A percentile compares a stretch with the other conserved stretches of the same genome.
Conservation (phyloP, 2,329 filamentous ascomycete genomes). For the Penicillium janthinellum region DNA sequence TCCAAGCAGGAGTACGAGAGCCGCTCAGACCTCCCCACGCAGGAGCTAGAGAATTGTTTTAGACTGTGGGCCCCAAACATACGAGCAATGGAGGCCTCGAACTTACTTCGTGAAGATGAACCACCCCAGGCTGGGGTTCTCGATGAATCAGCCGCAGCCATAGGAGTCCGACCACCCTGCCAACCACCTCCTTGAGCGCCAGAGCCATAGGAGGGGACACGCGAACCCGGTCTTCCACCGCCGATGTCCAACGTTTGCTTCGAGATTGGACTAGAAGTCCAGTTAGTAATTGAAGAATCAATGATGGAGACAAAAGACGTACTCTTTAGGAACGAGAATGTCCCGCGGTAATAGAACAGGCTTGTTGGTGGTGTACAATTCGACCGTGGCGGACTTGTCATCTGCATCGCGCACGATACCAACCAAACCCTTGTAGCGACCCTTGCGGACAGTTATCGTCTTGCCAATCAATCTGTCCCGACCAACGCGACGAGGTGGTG, state of each 20-base stretch:
- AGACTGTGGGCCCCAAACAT: slow-evolving; percentile 13
- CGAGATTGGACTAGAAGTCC: slow-evolving; percentile 56
- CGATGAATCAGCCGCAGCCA: slow-evolving; percentile 61
- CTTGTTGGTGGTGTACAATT: slow-evolving; percentile 93
- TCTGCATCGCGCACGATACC: slow-evolving; percentile 96
- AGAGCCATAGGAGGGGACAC: slow-evolving; percentile 51
- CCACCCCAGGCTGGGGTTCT: slow-evolving; percentile 75
- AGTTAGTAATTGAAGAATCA: slow-evolving; percentile 19
- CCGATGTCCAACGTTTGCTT: slow-evolving; percentile 76
- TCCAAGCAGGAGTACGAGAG: slow-evolving; percentile 55
- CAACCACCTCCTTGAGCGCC: slow-evolving; percentile 54
- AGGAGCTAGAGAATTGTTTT: slow-evolving; percentile 36
- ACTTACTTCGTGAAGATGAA: slow-evolving; percentile 61
- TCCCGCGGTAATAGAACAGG: slow-evolving; percentile 81
- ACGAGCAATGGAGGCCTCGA: background rate
- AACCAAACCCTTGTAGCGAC: slow-evolving; percentile 86
- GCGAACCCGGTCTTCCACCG: slow-evolving; percentile 46
- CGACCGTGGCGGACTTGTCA: slow-evolving; percentile 80
- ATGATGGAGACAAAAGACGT: slow-evolving; percentile 35
- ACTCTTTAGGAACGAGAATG: slow-evolving; percentile 83
- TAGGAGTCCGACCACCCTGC: slow-evolving; percentile 70
- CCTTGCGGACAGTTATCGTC: slow-evolving; percentile 84
- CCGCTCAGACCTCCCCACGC: slow-evolving; percentile 49
- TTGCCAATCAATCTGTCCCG: slow-evolving; percentile 86
- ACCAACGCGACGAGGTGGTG: slow-evolving; percentile 73